A percentile compares a stretch with the other conserved stretches of the same genome.
phyloP scores from a whole-genome alignment of 352 stramenopile species.

The Phytophthora sp. region DNA sequence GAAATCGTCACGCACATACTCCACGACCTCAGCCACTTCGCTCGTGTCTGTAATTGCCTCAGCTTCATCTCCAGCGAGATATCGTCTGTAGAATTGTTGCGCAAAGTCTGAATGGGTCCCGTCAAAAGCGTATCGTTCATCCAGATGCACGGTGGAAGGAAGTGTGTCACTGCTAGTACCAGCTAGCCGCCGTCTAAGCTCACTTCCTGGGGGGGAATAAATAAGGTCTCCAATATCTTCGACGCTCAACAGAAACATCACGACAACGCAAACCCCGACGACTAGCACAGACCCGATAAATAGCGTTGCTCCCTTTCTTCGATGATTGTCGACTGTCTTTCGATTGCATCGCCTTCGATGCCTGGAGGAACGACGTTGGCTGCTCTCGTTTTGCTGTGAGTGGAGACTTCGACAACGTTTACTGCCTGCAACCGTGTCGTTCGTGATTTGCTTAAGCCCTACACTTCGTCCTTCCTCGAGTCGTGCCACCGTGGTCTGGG shows the following conservation, averaged over 20 bases:
- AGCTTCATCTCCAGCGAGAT: slow-evolving; percentile 33
- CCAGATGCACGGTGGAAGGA: slow-evolving; percentile 29
- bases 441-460: too few relatives aligned
- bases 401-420: too few relatives aligned
- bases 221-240: slow-evolving; percentile 3
- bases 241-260: neutral
- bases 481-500: too few relatives aligned
- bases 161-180: neutral
- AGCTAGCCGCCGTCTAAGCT: slow-evolving; percentile 10
- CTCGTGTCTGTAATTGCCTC: slow-evolving; percentile 19
- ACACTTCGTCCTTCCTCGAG: too few relatives aligned
- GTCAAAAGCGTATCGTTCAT: slow-evolving; percentile 53
- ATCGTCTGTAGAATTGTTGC: slow-evolving; percentile 59
- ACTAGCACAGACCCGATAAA: slow-evolving; percentile 2
- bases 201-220: slow-evolving; percentile 19
- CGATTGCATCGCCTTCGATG: slow-evolving; percentile 1
- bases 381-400: too few relatives aligned
- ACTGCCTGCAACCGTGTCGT: too few relatives aligned
- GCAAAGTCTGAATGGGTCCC: slow-evolving; percentile 57
- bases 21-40: slow-evolving; percentile 12
- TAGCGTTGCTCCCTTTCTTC: slow-evolving; percentile 1
- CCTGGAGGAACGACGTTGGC: too few relatives aligned
- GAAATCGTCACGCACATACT: slow-evolving; percentile 28
- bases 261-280: neutral
- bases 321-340: neutral